Evolutionary conservation across 2,329 filamentous ascomycete species (phyloP).

Genomic region (Rachicladosporium sp.): DNA sequence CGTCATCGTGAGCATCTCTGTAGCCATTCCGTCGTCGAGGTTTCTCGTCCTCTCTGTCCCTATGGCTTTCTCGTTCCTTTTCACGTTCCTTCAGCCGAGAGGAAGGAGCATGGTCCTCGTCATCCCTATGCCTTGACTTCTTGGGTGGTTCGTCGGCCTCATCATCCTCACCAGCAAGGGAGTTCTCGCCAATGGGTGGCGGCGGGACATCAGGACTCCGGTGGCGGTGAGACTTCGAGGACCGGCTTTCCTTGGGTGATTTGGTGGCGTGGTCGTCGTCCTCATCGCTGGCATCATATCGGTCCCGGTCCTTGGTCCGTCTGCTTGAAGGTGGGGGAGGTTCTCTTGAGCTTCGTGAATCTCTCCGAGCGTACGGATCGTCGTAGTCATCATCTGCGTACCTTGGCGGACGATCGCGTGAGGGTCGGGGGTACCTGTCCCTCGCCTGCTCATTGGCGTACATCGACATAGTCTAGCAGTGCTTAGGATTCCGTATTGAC

Average conservation of each 20-base stretch:
- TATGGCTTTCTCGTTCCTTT: neutral
- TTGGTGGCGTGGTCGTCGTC: too few relatives aligned
- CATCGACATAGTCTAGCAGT: too few relatives aligned
- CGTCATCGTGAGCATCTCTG: constrained; percentile 3
- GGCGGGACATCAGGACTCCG: neutral
- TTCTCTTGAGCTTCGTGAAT: neutral
- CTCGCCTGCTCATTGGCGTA: neutral
- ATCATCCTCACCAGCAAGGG: constrained; percentile 2
- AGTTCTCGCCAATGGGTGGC: constrained; percentile 4
- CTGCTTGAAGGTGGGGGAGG: constrained; percentile 3
- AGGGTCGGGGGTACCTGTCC: neutral
- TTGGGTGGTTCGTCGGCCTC: constrained; percentile 2
- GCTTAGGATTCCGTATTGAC: too few relatives aligned
- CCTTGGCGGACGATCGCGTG: constrained; percentile 1
- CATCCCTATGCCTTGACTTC: constrained; percentile 2
- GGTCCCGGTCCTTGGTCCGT: neutral
- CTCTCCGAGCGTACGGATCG: constrained; percentile 1
- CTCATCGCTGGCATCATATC: neutral
- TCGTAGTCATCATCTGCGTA: constrained; percentile 6
- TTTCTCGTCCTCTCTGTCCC: constrained; percentile 4
- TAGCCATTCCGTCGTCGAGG: constrained; percentile 2
- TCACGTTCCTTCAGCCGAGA: neutral
- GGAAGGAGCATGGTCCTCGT: neutral
- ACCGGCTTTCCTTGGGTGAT: too few relatives aligned
- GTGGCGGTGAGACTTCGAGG: too few relatives aligned